Base-by-base conservation (phyloP, 805 yeast genomes). In the Starmerella geochares region DNA sequence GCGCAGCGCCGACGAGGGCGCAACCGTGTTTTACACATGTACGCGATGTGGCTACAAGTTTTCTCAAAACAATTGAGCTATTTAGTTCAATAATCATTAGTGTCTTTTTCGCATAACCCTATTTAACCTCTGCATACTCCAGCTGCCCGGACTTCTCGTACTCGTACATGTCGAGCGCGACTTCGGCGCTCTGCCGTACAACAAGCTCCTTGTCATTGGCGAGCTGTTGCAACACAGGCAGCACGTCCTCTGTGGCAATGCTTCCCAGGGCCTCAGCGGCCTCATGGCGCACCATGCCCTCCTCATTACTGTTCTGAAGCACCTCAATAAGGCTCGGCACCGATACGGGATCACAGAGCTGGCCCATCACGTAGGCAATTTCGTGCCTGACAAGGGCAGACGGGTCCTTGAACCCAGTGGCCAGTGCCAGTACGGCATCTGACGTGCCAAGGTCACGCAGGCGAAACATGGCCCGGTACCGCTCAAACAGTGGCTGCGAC, bases 261-360 rank as follows among this genome's bases (percentile, higher is more conserved):
- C 95, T 78, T 24, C 98, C 98, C 60, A 94, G 75, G 23, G 98
- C 98, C 71, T 92, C 99, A 23, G 97, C 98, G 51, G 97, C 98
- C 71, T 92, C 99, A 65, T 92, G 99, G 71, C 99, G 83, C 29
- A 94, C 98, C 99, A 92, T 92, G 56, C 94, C 95, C 47, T 94
- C 97, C 71, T 92, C 96, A 14, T 68, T 63, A 52, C 74, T 77
- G 66, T 85, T 78, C 59, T 79, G 79, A 60, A 94, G 75, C 3
- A 92, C 86, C 68, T 85, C 80, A 51, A 86, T 75, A 55, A 94
- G 76, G 19, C 90, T 73, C 35, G 96, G 95, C 31, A 92, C 94
- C 33, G 94, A 81, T 32, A 81, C 85, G 24, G 97, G 96, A 67
- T 85, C 86, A 65, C 94, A 84, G 65, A 92, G 74, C 72, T 92